phyloP scores from a whole-genome alignment of 2,329 filamentous ascomycete genomes.

The Shiraia sp. region DNA sequence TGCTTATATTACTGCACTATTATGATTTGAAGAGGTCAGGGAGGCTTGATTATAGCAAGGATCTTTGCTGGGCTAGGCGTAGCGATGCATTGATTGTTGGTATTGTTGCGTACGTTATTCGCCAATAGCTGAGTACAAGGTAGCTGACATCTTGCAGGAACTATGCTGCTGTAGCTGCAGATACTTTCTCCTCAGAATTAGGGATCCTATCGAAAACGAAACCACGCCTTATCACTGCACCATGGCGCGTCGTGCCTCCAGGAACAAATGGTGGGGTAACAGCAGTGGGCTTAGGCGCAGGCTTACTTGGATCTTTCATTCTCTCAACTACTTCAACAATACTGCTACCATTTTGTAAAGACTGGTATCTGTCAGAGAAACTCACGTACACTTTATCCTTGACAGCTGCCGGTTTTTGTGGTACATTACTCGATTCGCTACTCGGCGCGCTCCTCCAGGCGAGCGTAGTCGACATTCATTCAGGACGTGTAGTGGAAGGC shows the following conservation, averaged over 20 bases:
- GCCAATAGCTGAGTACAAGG: not conserved
- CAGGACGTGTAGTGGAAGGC: slow-evolving; percentile 87
- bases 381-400: slow-evolving; percentile 56
- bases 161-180: slow-evolving; percentile 88
- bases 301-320: slow-evolving; percentile 70
- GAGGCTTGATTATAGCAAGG: slow-evolving; percentile 22
- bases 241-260: slow-evolving; percentile 76
- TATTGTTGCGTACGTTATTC: slow-evolving; percentile 49
- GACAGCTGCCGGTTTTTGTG: slow-evolving; percentile 73
- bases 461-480: slow-evolving; percentile 80
- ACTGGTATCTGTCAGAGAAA: slow-evolving; percentile 26
- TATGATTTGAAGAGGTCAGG: slow-evolving; percentile 48
- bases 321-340: slow-evolving; percentile 70
- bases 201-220: slow-evolving; percentile 79
- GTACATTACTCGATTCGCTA: slow-evolving; percentile 84
- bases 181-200: slow-evolving; percentile 94
- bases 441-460: slow-evolving; percentile 84
- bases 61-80: slow-evolving; percentile 47
- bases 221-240: slow-evolving; percentile 85
- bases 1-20: slow-evolving; percentile 60
- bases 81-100: slow-evolving; percentile 51
- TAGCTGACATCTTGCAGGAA: slow-evolving; percentile 61
- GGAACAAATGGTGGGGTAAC: slow-evolving; percentile 96
- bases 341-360: slow-evolving; percentile 70
- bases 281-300: slow-evolving; percentile 71